Evolutionary conservation across 371 early-diverging fungal species (phyloP), one percentile per base, ranked within the genome.

Genomic region (Mucor racemosus): DNA sequence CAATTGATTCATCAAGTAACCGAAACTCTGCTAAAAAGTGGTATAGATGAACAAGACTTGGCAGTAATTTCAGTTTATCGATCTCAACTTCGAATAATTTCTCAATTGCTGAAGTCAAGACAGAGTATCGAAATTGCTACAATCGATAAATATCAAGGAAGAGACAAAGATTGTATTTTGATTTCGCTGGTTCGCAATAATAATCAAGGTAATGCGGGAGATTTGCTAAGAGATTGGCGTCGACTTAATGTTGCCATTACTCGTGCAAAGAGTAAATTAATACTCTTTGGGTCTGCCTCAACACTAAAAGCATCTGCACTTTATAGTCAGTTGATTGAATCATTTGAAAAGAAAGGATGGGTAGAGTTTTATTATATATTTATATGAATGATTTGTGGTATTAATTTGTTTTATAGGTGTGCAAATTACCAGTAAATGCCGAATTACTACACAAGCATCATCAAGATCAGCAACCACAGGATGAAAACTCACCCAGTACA

Each of bases 161-260:
- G 94, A n/a, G 98, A 96, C 73, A 95, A 95, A 79, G 92, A 90
- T 1, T 92, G 91, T 70, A 91, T 95, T 7, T 76, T 98, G 39
- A 84, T 94, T 11, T 98, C 95, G 33, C 86, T 95, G 64, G 99
- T 95, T 54, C 89, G 97, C 46, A 93, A 88, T 67, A 98, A 95
- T 81, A 56, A 72, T 0, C 77, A 84, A 4, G 82, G 78, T 57
- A 89, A 87, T 62, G 93, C 90, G 8, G 98, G 98, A 34, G 95
- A 96, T 39, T 76, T 99, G 13, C 75, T 99, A 46, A 81, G 87
- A 64, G 97, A 97, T 71, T 96, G 95, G 94, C 86, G 95, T 35
- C 89, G 99, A 26, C 80, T 99, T 67, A 99, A 99, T 75, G 99
- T 99, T 10, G 99, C 99, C 0, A 81, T 99, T 41, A 99, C 99